These are phyloP conservation scores for Chlorella sp. DNA, from an alignment of 139 green algal species.

Conservation along the genomic window DNA sequence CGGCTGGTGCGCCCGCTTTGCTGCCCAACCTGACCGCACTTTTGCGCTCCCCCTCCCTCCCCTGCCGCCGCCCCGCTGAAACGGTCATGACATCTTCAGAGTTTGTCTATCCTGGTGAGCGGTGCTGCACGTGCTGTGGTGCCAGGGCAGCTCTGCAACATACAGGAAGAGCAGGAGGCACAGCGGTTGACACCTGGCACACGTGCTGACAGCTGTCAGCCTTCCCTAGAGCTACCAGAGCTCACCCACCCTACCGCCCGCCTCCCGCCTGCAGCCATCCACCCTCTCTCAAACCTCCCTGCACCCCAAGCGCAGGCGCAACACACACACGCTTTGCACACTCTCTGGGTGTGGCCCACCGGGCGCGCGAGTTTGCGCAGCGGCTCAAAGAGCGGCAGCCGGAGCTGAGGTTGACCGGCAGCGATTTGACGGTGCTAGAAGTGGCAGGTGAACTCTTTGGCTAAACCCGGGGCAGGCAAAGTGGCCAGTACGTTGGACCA, in stretches of 20 bases:
- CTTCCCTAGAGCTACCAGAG: neutral
- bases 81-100: neutral
- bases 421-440: conserved; percentile 22
- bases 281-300: neutral
- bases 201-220: neutral
- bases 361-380: conserved; percentile 33
- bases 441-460: conserved; percentile 11
- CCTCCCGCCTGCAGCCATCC: neutral
- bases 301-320: neutral
- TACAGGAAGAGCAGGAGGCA: neutral
- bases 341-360: conserved; percentile 75
- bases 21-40: neutral
- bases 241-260: neutral
- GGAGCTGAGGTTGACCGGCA: conserved; percentile 55
- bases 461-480: too few relatives aligned
- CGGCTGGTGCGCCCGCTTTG: neutral
- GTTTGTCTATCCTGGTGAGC: conserved; percentile 2
- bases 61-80: neutral
- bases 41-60: neutral
- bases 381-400: conserved; percentile 48
- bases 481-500: too few relatives aligned
- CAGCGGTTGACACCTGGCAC: neutral
- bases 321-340: conserved; percentile 83
- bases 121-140: neutral
- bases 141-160: too few relatives aligned